These are phyloP conservation scores for Solanum bukasovii DNA, from an alignment of 257 asterid species.

Conservation along the genomic window DNA sequence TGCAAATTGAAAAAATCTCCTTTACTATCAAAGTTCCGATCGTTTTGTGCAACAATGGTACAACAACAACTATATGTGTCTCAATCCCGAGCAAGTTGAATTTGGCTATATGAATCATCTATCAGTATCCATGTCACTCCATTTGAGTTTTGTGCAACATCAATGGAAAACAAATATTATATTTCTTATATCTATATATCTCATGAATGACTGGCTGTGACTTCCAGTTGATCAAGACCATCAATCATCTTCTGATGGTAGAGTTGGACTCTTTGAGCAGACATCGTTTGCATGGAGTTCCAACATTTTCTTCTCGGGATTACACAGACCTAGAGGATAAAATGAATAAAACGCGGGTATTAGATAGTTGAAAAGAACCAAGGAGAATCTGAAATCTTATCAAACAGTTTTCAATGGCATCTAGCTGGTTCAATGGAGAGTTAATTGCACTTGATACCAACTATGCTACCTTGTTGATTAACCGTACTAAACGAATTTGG, in stretches of 20 bases:
- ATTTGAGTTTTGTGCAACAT: not conserved
- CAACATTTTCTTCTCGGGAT: constrained; percentile 85
- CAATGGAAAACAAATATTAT: not conserved
- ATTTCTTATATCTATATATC: not conserved
- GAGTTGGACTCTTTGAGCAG: constrained; percentile 78
- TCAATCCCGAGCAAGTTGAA: not conserved
- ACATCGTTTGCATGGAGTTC: constrained; percentile 63
- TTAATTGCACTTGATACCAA: not conserved
- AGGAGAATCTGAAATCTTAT: not conserved
- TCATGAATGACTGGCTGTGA: not conserved
- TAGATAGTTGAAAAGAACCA: not conserved
- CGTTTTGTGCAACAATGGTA: not conserved
- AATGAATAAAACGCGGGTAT: not conserved
- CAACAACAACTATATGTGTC: not conserved
- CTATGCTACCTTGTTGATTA: not conserved
- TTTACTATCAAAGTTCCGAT: not conserved
- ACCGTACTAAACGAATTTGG: not conserved
- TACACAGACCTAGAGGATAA: constrained; percentile 59
- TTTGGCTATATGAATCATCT: not conserved
- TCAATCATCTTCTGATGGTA: constrained; percentile 47
- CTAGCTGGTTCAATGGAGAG: not conserved
- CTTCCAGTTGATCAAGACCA: not conserved
- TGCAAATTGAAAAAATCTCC: not conserved
- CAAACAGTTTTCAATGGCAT: not conserved
- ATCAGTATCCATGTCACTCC: not conserved